These are phyloP conservation scores for Ephemerocybe angulata DNA, from an alignment of 768 basidiomycete species.

Conservation along the genomic window DNA sequence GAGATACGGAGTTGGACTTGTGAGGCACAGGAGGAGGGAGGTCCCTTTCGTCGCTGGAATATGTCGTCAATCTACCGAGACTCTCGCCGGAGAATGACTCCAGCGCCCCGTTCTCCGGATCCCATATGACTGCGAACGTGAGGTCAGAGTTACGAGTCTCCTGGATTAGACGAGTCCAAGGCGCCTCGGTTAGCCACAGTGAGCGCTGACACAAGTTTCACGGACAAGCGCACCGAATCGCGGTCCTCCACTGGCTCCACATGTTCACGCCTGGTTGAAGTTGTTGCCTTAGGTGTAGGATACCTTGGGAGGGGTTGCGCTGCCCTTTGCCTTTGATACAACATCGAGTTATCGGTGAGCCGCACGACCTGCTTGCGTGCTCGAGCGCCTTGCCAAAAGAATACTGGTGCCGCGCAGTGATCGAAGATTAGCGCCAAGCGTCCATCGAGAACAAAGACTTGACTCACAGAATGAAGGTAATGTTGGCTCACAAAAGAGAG, in stretches of 20 bases:
- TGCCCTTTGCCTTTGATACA: background rate
- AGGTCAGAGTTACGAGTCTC: background rate
- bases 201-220: too few relatives aligned
- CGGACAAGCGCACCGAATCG: background rate
- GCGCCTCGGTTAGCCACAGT: too few relatives aligned
- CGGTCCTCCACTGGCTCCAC: background rate
- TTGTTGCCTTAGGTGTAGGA: background rate
- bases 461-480: background rate
- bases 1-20: background rate
- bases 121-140: constrained; percentile 8
- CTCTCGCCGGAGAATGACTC: constrained; percentile 9
- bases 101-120: constrained; percentile 10
- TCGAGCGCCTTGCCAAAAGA: background rate
- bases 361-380: background rate
- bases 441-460: background rate
- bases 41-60: background rate
- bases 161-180: background rate
- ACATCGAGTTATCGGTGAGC: background rate
- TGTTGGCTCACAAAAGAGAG: background rate
- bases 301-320: background rate
- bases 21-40: background rate
- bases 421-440: background rate
- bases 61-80: constrained; percentile 3
- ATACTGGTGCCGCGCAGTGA: background rate
- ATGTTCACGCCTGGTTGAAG: background rate